Evolutionary conservation across 352 stramenopile genomes (phyloP), one percentile per base, ranked within the genome.

Genomic region (Phytopythium helicoides): DNA sequence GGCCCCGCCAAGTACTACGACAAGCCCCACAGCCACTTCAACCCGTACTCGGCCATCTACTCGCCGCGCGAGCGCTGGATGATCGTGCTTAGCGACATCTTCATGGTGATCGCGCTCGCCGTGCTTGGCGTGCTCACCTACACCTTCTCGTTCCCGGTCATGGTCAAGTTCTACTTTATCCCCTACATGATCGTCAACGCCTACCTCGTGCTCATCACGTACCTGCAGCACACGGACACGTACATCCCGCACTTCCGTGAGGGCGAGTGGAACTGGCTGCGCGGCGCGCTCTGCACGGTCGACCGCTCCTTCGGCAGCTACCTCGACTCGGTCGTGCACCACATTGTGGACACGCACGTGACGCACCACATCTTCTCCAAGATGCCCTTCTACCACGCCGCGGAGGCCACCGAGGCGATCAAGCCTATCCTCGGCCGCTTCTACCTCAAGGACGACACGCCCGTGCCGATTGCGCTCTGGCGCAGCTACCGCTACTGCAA

Each of bases 311-410:
- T 98, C 56, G 92, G 96, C 41, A 56, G 76, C 35, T 97, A 98
- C 61, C 91, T 99, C 52, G 94, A 99, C 71, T 88, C 94, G 58
- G 94, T 98, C 54, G 87, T 99, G 65, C 97, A 99, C 81, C 94
- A 96, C 75, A 99, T 99, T 69, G 86, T 92, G 33, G 94, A 97
- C 78, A 99, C 96, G 35, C 97, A 99, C 76, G 96, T 99, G 49
- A 90, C 81, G 48, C 97, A 99, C 76, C 97, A 99, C 73, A 89
- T 99, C 47, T 99, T 99, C 72, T 97, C 95, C 67, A 98, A 98
- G 79, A 98, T 99, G 91, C 97, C 97, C 15, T 98, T 98, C 70
- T 99, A 99, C 86, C 94, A 99, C 73, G 96, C 95, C 10, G 64
- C 94, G 50, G 93, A 98, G 55, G 97, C 97, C 11, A 99, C 96